Evolutionary conservation across 345 rosid species (phyloP).

Genomic region (Noccaea caerulescens): DNA sequence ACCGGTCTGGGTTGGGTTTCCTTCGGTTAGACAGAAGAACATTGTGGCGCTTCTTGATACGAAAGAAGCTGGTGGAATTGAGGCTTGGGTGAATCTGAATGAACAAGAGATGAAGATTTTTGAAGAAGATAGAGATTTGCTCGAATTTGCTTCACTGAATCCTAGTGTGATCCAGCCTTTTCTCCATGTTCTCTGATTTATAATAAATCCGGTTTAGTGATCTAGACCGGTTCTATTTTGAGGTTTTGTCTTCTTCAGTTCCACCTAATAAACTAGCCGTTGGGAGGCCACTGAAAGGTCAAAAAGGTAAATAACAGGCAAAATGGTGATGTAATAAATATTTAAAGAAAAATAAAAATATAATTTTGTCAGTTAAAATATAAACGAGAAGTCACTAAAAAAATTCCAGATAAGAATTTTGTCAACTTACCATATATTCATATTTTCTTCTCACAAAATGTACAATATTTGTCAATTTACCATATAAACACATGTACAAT

Average conservation of each 20-base stretch:
- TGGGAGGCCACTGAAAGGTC: slow-evolving; percentile 11
- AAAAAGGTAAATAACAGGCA: not conserved
- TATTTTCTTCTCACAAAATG: not conserved
- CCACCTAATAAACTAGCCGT: slow-evolving; percentile 30
- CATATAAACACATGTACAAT: not conserved
- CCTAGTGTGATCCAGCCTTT: slow-evolving; percentile 39
- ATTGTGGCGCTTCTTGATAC: slow-evolving; percentile 49
- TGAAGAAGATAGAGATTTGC: slow-evolving; percentile 37
- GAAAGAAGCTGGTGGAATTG: slow-evolving; percentile 45
- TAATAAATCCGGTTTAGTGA: not conserved
- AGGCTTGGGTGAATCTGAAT: slow-evolving; percentile 45
- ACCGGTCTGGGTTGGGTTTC: slow-evolving; percentile 47
- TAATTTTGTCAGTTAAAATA: not conserved
- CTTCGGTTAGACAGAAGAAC: slow-evolving; percentile 43
- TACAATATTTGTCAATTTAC: not conserved
- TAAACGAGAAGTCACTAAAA: not conserved
- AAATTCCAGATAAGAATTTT: not conserved
- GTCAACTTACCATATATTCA: not conserved
- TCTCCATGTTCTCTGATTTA: slow-evolving; percentile 37
- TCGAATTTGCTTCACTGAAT: slow-evolving; percentile 34
- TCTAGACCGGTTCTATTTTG: slow-evolving; percentile 11
- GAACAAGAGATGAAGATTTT: slow-evolving; percentile 49
- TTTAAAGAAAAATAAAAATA: not conserved
- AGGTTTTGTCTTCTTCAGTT: not conserved
- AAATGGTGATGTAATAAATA: slow-evolving; percentile 26